phyloP scores from a whole-genome alignment of 768 basidiomycete genomes.

The Collybiopsis confluens region DNA sequence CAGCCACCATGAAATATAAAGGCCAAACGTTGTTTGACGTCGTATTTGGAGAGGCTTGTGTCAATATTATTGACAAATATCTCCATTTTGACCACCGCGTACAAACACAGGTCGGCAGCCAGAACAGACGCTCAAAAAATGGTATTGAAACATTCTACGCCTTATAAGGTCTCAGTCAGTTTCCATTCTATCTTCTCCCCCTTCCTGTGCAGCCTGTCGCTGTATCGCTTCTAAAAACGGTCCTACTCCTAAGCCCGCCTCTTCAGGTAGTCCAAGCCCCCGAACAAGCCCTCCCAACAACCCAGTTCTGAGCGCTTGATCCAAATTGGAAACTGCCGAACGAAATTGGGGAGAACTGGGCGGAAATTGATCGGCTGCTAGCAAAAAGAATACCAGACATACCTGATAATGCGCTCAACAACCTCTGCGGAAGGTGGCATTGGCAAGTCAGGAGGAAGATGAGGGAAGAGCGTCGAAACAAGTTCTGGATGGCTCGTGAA shows the following conservation, averaged over 20 bases:
- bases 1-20: constrained; percentile 35
- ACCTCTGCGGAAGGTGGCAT: constrained; percentile 63
- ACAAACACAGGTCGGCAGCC: too few species aligned
- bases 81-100: constrained; percentile 2
- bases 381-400: constrained; percentile 6
- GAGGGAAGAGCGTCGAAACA: constrained; percentile 67
- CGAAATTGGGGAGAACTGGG: constrained; percentile 76
- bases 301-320: constrained; percentile 82
- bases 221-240: constrained; percentile 80
- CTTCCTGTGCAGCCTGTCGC: constrained; percentile 62
- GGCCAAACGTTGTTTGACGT: constrained; percentile 29
- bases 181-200: constrained; percentile 64
- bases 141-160: too few species aligned
- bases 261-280: constrained; percentile 77
- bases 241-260: constrained; percentile 72
- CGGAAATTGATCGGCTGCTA: constrained; percentile 1
- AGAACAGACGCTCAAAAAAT: too few species aligned
- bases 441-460: constrained; percentile 77
- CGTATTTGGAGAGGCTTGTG: constrained; percentile 1
- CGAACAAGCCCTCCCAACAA: constrained; percentile 71
- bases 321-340: constrained; percentile 71
- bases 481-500: constrained; percentile 69
- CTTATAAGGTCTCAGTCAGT: too few species aligned
- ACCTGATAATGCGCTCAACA: constrained; percentile 69
- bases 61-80: constrained; percentile 6